Evolutionary conservation across 306 rosid genomes (phyloP), one percentile per base, ranked within the genome.

Genomic region (Albizia julibrissin): DNA sequence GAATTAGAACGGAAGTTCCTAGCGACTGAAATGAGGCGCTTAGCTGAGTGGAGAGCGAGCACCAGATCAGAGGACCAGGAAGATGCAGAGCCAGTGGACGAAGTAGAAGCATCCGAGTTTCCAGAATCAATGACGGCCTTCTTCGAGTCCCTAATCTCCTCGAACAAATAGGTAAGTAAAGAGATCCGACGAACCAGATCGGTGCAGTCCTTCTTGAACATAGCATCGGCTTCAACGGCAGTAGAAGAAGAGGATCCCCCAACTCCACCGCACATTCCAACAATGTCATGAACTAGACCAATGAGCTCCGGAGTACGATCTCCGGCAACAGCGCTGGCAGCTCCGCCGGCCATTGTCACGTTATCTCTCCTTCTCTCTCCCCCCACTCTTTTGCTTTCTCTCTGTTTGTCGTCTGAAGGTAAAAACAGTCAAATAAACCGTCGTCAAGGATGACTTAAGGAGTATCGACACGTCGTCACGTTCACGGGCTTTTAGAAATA

Each of bases 131-230:
- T 44, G 13, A 13, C 39, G 34, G 67, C 85, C 78, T 90, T 83
- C 34, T 84, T 84, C n/a, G 87, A 83, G 19, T 92, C 94, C 80
- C 80, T 80, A 77, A 95, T 88, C 84, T 95, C 99, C 81, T 95
- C 98, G 19, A 92, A 86, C 79, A 95, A 79, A 82, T 95, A 93
- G 33, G 93, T 77, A n/a, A 95, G 90, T 31, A 95, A 88, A 19
- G 95, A 90, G 91, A 95, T 95, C 96, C 97, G 93, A 50, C 98
- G 96, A 65, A 93, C 93, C 66, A 95, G 94, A 92, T 95, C 99
- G 86, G 93, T 91, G 80, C 94, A 92, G 75, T 93, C 99, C 83
- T 86, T 95, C 85, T 77, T 90, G 87, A 92, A 93, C 50, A 78
- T 21, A n/a, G 84, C 86, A 13, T 79, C 90, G 74, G 72, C 58